These are phyloP conservation scores for Candida silvicultrix DNA, from an alignment of 805 yeast genomes.

Conservation along the genomic window DNA sequence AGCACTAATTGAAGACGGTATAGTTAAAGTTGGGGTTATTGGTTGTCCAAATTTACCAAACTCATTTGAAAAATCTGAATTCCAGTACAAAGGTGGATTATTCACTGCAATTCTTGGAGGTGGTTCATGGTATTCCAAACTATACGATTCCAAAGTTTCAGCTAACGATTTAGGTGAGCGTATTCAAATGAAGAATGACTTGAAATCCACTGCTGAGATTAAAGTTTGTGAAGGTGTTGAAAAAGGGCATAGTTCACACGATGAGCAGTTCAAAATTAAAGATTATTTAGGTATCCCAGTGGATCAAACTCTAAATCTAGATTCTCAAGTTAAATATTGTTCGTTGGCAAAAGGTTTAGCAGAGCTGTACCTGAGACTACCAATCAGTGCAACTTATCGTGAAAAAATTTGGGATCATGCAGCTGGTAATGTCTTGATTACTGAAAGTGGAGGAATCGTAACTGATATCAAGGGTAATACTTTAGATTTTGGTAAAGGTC, in stretches of 20 bases:
- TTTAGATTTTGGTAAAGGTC: conserved; percentile 49
- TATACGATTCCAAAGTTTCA: conserved; percentile 30
- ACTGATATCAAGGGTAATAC: conserved; percentile 84
- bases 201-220: conserved; percentile 39
- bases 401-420: conserved; percentile 99
- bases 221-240: conserved; percentile 92
- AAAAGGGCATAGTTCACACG: conserved; percentile 90
- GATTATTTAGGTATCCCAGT: conserved; percentile 48
- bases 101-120: conserved; percentile 62
- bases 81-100: conserved; percentile 57
- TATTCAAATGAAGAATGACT: conserved; percentile 48
- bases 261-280: conserved; percentile 75
- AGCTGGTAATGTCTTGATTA: conserved; percentile 81
- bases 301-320: conserved; percentile 68
- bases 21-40: conserved; percentile 83
- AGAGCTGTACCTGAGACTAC: conserved; percentile 85
- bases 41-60: conserved; percentile 90
- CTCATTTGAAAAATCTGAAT: conserved; percentile 11
- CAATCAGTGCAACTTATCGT: conserved; percentile 65
- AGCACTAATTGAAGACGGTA: conserved; percentile 81
- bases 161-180: conserved; percentile 9
- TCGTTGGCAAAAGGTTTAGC: conserved; percentile 87
- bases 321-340: conserved; percentile 96
- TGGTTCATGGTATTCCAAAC: conserved; percentile 50
- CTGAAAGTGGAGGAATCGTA: conserved; percentile 89